Percentiles rank a stretch among this genome's conserved stretches.
Conservation (phyloP, 257 asterid genomes). For the Sherardia arvensis region DNA sequence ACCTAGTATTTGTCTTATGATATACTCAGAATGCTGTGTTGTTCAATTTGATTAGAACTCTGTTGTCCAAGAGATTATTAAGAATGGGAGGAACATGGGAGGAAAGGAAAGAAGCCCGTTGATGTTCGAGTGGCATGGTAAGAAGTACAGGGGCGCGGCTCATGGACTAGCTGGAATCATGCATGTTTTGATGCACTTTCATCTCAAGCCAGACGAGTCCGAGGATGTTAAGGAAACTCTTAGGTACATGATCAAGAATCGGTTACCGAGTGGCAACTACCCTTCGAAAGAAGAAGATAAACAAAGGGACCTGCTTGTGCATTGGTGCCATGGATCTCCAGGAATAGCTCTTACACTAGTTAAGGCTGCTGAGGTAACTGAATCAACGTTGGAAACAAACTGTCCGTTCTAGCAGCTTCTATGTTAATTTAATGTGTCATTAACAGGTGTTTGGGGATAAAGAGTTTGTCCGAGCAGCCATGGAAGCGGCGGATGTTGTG, state of each 20-base stretch:
- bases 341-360: constrained; percentile 62
- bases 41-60: constrained; percentile 24
- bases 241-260: constrained; percentile 46
- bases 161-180: constrained; percentile 80
- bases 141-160: constrained; percentile 79
- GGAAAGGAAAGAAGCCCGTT: constrained; percentile 37
- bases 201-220: constrained; percentile 39
- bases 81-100: constrained; percentile 46
- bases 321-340: constrained; percentile 88
- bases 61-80: constrained; percentile 38
- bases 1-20: not conserved
- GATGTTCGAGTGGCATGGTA: constrained; percentile 64
- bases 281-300: constrained; percentile 54
- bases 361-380: constrained; percentile 64
- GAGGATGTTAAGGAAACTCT: constrained; percentile 62
- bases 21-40: not conserved
- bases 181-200: constrained; percentile 46
- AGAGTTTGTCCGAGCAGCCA: constrained; percentile 56
- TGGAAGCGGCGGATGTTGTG: constrained; percentile 74
- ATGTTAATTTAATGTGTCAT: not conserved
- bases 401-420: not conserved
- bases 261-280: constrained; percentile 55
- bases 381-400: not conserved
- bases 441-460: constrained; percentile 46
- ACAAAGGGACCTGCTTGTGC: constrained; percentile 47